Percentiles rank a stretch among this genome's conserved stretches.
Conservation (phyloP, 805 yeast species). For the Metschnikowia orientalis region DNA sequence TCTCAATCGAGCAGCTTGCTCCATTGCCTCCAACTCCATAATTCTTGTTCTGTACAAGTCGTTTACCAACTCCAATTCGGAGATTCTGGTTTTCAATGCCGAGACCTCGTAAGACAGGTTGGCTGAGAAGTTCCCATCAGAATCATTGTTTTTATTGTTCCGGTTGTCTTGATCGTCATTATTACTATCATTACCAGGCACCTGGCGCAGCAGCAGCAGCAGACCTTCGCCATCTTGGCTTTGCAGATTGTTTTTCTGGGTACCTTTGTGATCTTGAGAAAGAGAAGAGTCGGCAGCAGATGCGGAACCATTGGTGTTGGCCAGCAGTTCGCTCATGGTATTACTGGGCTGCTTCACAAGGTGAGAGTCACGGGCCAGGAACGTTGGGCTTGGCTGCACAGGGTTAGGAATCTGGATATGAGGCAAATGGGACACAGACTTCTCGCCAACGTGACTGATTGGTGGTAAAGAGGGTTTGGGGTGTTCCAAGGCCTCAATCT, state of each 20-base stretch:
- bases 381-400: too few relatives aligned
- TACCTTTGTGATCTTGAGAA: too few relatives aligned
- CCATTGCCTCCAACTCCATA: conserved; percentile 72
- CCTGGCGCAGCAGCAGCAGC: not conserved
- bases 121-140: conserved; percentile 7
- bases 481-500: conserved; percentile 9
- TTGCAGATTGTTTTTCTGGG: too few relatives aligned
- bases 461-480: conserved; percentile 18
- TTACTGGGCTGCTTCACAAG: too few relatives aligned
- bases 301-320: too few relatives aligned
- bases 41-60: conserved; percentile 83
- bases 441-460: conserved; percentile 20
- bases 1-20: conserved; percentile 49
- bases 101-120: conserved; percentile 28
- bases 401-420: too few relatives aligned
- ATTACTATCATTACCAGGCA: conserved; percentile 4
- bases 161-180: conserved; percentile 8
- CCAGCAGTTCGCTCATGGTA: too few relatives aligned
- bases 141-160: conserved; percentile 12
- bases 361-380: too few relatives aligned
- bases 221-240: too few relatives aligned
- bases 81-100: conserved; percentile 65
- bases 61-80: conserved; percentile 86
- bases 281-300: too few relatives aligned
- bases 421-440: conserved; percentile 20